Evolutionary conservation across 2,329 filamentous ascomycete genomes (phyloP), one percentile per base, ranked within the genome.

Genomic region (Nigrospora sphaerica): DNA sequence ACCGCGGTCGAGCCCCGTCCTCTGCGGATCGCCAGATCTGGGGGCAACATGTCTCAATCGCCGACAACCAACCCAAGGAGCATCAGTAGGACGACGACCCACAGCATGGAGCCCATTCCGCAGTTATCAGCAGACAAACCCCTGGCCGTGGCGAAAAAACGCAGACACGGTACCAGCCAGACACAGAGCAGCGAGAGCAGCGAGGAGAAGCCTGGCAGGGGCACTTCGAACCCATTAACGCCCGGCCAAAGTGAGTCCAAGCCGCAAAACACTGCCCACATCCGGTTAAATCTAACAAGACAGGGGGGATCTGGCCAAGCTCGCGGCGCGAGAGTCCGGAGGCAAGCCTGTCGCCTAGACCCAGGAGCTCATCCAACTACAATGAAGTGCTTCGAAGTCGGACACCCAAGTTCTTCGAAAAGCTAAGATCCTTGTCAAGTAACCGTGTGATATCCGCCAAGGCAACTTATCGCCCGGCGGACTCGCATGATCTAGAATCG

Each of bases 391-490:
- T 49, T 23, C 47, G 41, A 13, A 40, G 49, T 3, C 32, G 41
- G 16, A 53, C 55, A 16, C 57, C 55, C 23, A 53, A 50, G 4
- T 46, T 52, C 14, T 49, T 57, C 17, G 45, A 46, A 3, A 53
- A 51, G 32, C 33, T 57, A 37, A 53, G 57, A 6, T 60, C 57
- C 19, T 51, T 59, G 33, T 61, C 57, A 6, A 56, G 48, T 13
- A 50, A 52, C 28, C 52, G 53, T 32, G 42, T 42, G 34, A 48
- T 52, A 19, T 60, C 58, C 41, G 53, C 58, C 14, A 56, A 54
- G 39, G 49, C 55, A 6, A 53, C 52, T 12, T 46, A 46, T 34
- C 56, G 41, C 33, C 55, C 46, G 39, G 46, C 52, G 42, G 42
- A 45, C 32, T 33, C 46, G 10, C 52, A 34, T 16, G 36, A 34